Evolutionary conservation across 805 yeast genomes (phyloP).

Genomic region (Pichia cephalocereana): DNA sequence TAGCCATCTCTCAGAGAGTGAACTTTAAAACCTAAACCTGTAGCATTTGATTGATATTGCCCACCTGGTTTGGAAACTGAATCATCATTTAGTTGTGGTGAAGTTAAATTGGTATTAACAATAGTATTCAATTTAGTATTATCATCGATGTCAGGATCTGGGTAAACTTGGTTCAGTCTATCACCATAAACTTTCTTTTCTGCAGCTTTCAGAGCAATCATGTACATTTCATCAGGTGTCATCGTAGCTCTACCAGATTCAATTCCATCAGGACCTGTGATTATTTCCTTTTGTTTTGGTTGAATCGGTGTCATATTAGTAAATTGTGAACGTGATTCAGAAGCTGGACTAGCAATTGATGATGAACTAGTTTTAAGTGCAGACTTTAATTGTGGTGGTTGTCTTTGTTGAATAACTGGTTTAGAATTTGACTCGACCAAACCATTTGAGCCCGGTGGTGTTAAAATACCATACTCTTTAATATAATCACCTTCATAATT

Average conservation of each 20-base stretch:
- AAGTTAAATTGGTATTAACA: constrained; percentile 12
- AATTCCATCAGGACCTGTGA: background rate
- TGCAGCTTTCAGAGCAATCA: constrained; percentile 47
- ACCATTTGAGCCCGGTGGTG: background rate
- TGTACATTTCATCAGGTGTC: constrained; percentile 45
- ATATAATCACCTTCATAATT: background rate
- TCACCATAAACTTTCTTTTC: constrained; percentile 47
- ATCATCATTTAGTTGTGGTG: background rate
- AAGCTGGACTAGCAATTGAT: constrained; percentile 1
- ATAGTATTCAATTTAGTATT: constrained; percentile 21
- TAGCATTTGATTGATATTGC: constrained; percentile 21
- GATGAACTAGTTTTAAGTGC: constrained; percentile 6
- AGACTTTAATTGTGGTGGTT: constrained; percentile 1
- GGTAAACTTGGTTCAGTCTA: background rate
- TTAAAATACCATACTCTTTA: background rate
- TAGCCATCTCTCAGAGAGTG: constrained; percentile 22
- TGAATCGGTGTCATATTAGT: background rate
- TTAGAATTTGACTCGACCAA: no score
- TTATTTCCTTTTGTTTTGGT: background rate
- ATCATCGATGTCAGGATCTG: constrained; percentile 12
- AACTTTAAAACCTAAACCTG: constrained; percentile 22
- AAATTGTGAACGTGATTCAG: background rate
- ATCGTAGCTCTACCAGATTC: constrained; percentile 6
- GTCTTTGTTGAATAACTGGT: background rate
- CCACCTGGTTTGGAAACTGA: background rate